Base-by-base conservation (phyloP, 306 rosid species). In the Echinosophora koreensis region DNA sequence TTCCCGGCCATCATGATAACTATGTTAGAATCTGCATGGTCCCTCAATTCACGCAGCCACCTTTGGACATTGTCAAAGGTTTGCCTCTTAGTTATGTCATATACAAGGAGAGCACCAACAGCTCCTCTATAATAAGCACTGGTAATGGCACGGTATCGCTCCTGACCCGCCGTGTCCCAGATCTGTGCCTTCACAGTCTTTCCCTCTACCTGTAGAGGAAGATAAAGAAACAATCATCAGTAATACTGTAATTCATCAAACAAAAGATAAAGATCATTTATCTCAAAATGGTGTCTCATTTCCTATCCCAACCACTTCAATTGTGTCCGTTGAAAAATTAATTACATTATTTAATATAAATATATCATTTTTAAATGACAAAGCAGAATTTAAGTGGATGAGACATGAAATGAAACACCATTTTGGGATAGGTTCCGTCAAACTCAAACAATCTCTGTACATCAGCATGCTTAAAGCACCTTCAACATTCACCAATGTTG, bases 111-210 rank as follows among this genome's bases (percentile, higher is more conserved):
- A 41, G 99, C 97, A 76, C 97, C 99, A 58, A 95, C 97, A 69
- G 97, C 99, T 50, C 99, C 99, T 85, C 99, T 95, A 52, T 95
- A 95, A 77, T 95, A 95, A 56, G 99, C 97, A 84, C 99, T 90
- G 59, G 97, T 95, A 58, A 95, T 92, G 16, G 99, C 99, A 5
- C 99, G 97, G 83, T 95, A 95, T 63, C 99, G 91, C 88, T 95
- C 99, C 88, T 95, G 99, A 62, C 97, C 99, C 15, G 99, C 99
- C 14, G 98, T 95, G 70, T 95, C 98, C 98, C 98, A 95, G 76
- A 95, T 95, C 82, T 95, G 98, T 64, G 98, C 97, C 86, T 95
- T 95, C 13, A 95, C 97, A 11, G 98, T 92, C 82, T 95, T 95
- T 77, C 98, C 98, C 64, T 95, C 97, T 30, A 92, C 98, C 98